Base-by-base conservation (phyloP, 169 alveolate species). In the Plasmodium blacklocki region DNA sequence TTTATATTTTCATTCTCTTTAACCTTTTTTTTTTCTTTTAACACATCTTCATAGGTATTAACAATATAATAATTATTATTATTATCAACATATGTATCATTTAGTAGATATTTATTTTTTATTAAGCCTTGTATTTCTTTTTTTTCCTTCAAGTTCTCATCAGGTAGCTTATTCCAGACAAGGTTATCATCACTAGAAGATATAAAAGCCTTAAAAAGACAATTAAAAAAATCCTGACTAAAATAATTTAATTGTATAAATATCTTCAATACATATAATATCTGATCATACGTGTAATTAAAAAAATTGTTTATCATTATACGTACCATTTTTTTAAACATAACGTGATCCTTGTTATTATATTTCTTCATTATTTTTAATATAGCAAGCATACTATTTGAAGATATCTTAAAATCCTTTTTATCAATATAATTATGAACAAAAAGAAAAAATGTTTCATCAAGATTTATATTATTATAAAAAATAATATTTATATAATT, bases 301-400 rank as follows among this genome's bases (percentile, higher is more conserved):
- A 14, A 83, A 52, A 83, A 83, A 62, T 68, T 54, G 1, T 23
- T 7, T 0, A 19, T 49, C 23, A 83, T 50, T 14, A 70, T 73
- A 56, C 1, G 8, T 43, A 58, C 7, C 2, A 70, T 19, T 54
- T 68, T 39, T 43, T 83, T 67, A 43, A 83, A 70, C 23, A 83
- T 68, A 18, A 29, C 21, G 0, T 80, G 52, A 2, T 83, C 91
- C 32, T 58, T 83, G 47, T 12, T 45, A 56, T 83, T 83, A 39
- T 45, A 15, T 72, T 50, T 83, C 47, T 83, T 83, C 49, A 43
- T 62, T 8, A 83, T 70, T 58, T 70, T 83, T 63, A 83, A 70
- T 21, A 70, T 83, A 3, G 91, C 14, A 0, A 83, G n/a, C 6
- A 83, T 54, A 15, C 68, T 15, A 54, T 47, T 83, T 2, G 47